Evolutionary conservation across 2,329 filamentous ascomycete species (phyloP), one percentile per base, ranked within the genome.

Genomic region (Uncinocarpus reesii): DNA sequence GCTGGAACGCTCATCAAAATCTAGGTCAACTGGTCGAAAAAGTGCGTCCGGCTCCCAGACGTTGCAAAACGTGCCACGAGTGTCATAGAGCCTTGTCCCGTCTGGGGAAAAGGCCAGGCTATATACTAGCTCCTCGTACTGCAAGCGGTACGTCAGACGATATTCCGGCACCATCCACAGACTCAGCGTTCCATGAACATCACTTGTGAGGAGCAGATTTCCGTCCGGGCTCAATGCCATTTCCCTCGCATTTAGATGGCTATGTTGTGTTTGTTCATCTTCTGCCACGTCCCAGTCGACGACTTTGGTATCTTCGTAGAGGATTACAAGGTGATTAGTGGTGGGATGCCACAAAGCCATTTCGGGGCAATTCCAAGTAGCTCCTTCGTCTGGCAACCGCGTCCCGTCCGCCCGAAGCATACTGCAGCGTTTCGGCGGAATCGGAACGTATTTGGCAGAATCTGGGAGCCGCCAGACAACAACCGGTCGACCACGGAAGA

Each of bases 31-130:
- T 4, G 51, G 42, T 3, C 50, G 57, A 16, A 57, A 42, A 23
- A 62, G 51, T 5, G 53, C 54, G 42, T 56, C 53, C 6, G 60
- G 60, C 48, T 63, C 57, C 61, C 61, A 63, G 8, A 58, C 52
- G 50, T 60, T 61, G 44, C 59, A 57, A 13, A 50, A 34, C 1
- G 55, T 53, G 0, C 52, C 57, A 20, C 59, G 55, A 13, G 58
- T 47, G 42, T 62, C 61, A 36, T 62, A 62, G 36, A 64, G 54
- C 7, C 61, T 59, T 21, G 51, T 49, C 7, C 34, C 46, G 23
- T 60, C 56, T 13, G 58, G 57, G 35, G 55, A 57, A 43, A 63
- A 57, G 11, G 54, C 49, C 13, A 62, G 35, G 32, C 55, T 56
- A 41, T 43, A 47, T 26, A 62, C 54, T 11, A 52, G 48, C 18